Evolutionary conservation across 2,329 filamentous ascomycete species (phyloP).

Genomic region (Fusarium brachygibbosum): DNA sequence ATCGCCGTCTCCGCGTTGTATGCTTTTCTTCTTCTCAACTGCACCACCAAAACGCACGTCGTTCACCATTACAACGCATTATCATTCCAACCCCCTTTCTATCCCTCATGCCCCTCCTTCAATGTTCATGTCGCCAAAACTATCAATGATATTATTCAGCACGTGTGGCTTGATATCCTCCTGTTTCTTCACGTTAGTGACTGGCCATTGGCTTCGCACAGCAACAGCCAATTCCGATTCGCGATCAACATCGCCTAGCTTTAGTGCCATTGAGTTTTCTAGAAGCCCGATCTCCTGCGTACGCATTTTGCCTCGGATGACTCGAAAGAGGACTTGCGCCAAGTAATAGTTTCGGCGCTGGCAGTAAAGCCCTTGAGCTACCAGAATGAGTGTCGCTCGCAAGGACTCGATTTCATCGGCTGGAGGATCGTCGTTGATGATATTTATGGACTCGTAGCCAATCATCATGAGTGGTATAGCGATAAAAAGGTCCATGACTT

Average conservation of each 20-base stretch:
- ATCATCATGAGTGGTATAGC: constrained; percentile 52
- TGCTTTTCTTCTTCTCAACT: too few species aligned
- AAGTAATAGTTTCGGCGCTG: constrained; percentile 55
- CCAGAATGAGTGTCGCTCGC: constrained; percentile 53
- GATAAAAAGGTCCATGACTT: constrained; percentile 51
- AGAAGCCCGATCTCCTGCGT: constrained; percentile 44
- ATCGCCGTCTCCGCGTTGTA: rapidly evolving
- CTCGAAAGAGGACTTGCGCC: constrained; percentile 51
- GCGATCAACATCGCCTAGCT: constrained; percentile 38
- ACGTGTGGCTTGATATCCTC: constrained; percentile 46
- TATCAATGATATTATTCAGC: constrained; percentile 46
- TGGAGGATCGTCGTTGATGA: constrained; percentile 38
- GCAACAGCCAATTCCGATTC: constrained; percentile 42
- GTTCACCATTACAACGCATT: too few species aligned
- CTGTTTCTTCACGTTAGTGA: constrained; percentile 48
- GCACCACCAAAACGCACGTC: rapidly evolving
- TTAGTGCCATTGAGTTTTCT: constrained; percentile 29
- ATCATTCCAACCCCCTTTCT: rapidly evolving
- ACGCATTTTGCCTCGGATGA: constrained; percentile 54
- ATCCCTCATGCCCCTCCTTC: background rate
- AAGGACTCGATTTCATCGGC: constrained; percentile 43
- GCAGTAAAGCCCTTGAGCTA: constrained; percentile 51
- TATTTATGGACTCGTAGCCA: constrained; percentile 47
- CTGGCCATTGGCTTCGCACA: constrained; percentile 51
- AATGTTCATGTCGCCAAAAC: constrained; percentile 19